phyloP scores from a whole-genome alignment of 192 early-diverging fungal species.

The Coemansia sp. region DNA sequence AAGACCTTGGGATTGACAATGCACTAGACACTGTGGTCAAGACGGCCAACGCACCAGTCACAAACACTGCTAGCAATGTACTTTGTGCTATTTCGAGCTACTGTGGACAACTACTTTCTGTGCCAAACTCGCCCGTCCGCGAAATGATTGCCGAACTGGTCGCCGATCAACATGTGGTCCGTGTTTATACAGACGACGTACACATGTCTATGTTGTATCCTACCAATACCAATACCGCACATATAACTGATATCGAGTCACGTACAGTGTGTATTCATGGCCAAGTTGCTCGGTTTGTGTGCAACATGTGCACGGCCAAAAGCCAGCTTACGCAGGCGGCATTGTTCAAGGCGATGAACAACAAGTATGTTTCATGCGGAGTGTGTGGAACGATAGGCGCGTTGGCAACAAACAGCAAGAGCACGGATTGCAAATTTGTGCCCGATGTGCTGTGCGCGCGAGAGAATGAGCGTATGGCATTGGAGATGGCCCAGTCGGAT shows the following conservation, averaged over 20 bases:
- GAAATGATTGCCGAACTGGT: constrained; percentile 14
- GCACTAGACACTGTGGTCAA: background rate
- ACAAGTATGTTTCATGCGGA: constrained; percentile 15
- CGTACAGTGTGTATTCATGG: constrained; percentile 26
- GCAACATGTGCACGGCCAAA: constrained; percentile 28
- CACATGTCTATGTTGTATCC: constrained; percentile 15
- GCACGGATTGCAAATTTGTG: constrained; percentile 10
- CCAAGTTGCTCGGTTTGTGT: constrained; percentile 21
- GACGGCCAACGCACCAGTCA: background rate
- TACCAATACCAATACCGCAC: constrained; percentile 10
- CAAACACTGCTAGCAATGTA: background rate
- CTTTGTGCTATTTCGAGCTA: constrained; percentile 26
- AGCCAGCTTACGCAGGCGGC: constrained; percentile 40
- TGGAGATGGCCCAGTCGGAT: constrained; percentile 24
- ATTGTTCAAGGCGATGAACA: constrained; percentile 32
- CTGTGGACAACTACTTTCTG: constrained; percentile 21
- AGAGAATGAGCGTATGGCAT: constrained; percentile 9
- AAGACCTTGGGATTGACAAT: constrained; percentile 6
- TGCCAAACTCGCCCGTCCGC: constrained; percentile 5
- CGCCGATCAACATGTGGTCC: constrained; percentile 11
- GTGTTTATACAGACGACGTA: constrained; percentile 32
- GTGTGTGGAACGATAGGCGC: constrained; percentile 21
- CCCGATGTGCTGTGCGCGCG: constrained; percentile 17
- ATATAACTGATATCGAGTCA: constrained; percentile 15
- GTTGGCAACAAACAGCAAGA: constrained; percentile 7